Percentiles rank a stretch among this genome's conserved stretches.
These are phyloP conservation scores for Candida takata DNA, from an alignment of 805 yeast species.

Conservation along the genomic window DNA sequence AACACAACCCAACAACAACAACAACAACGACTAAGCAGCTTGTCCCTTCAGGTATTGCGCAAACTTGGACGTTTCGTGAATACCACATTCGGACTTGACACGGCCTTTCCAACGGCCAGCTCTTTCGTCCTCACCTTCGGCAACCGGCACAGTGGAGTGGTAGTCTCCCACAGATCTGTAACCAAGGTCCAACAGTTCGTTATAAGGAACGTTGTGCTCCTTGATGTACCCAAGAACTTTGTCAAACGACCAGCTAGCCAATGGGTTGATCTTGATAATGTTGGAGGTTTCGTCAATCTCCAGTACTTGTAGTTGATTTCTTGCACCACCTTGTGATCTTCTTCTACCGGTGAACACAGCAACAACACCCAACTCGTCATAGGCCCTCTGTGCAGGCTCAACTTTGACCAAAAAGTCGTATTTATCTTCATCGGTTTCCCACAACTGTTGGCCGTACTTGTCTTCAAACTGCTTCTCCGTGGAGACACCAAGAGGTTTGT, in stretches of 20 bases:
- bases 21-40: neutral
- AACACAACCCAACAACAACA: neutral
- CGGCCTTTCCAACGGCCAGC: slow-evolving; percentile 97
- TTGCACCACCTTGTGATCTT: slow-evolving; percentile 80
- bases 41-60: slow-evolving; percentile 43
- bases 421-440: slow-evolving; percentile 75
- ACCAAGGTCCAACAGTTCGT: slow-evolving; percentile 75
- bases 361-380: slow-evolving; percentile 58
- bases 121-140: slow-evolving; percentile 90
- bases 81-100: slow-evolving; percentile 91
- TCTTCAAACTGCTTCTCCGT: slow-evolving; percentile 57
- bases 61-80: slow-evolving; percentile 75
- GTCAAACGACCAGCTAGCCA: slow-evolving; percentile 73
- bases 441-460: slow-evolving; percentile 67
- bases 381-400: slow-evolving; percentile 87
- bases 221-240: slow-evolving; percentile 68
- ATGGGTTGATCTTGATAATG: slow-evolving; percentile 81
- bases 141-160: slow-evolving; percentile 87
- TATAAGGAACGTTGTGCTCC: slow-evolving; percentile 72
- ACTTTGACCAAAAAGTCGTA: slow-evolving; percentile 88
- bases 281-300: slow-evolving; percentile 69
- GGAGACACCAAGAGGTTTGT: slow-evolving; percentile 51
- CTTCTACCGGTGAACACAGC: slow-evolving; percentile 93
- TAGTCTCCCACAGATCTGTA: slow-evolving; percentile 92
- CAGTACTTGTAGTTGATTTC: slow-evolving; percentile 63